These are phyloP conservation scores for Monosporascus sp. DNA, from an alignment of 2,329 filamentous ascomycete genomes.

Conservation along the genomic window DNA sequence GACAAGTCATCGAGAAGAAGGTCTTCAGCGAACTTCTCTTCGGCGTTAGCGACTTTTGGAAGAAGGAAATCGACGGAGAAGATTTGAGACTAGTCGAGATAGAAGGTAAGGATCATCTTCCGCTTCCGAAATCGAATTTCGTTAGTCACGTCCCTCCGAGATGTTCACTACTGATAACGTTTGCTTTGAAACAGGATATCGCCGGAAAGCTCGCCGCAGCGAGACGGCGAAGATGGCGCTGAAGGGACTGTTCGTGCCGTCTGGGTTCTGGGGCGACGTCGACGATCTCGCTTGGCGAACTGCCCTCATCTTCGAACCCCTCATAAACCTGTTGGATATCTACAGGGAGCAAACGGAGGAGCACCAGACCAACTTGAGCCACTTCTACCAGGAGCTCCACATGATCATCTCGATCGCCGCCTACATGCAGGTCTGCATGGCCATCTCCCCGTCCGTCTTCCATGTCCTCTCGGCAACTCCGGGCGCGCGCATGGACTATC, in stretches of 20 bases:
- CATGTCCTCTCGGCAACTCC: conserved; percentile 25
- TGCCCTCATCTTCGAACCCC: conserved; percentile 30
- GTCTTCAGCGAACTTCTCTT: conserved; percentile 36
- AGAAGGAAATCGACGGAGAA: conserved; percentile 22
- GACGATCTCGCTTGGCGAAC: conserved; percentile 29
- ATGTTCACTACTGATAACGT: neutral
- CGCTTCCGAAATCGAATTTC: too few relatives aligned
- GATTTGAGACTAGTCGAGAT: conserved; percentile 24
- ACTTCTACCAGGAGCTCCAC: conserved; percentile 23
- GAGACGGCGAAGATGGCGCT: conserved; percentile 23
- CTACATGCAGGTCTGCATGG: conserved; percentile 24
- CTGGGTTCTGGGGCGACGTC: conserved; percentile 32
- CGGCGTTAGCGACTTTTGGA: conserved; percentile 26
- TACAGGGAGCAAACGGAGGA: neutral
- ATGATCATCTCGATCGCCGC: conserved; percentile 22
- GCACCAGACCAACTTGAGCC: conserved; percentile 1
- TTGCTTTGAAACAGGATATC: conserved; percentile 24
- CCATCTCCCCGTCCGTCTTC: conserved; percentile 23
- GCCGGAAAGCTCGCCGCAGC: conserved; percentile 28
- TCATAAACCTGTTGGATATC: conserved; percentile 28
- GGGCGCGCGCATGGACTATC: conserved; percentile 23
- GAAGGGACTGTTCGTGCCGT: conserved; percentile 17
- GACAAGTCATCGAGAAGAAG: conserved; percentile 31
- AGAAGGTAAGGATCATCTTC: conserved; percentile 25
- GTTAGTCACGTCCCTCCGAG: neutral